Percentiles rank a stretch among this genome's conserved stretches.
phyloP scores from a whole-genome alignment of 2,329 filamentous ascomycete species.

The Diplodia corticola region DNA sequence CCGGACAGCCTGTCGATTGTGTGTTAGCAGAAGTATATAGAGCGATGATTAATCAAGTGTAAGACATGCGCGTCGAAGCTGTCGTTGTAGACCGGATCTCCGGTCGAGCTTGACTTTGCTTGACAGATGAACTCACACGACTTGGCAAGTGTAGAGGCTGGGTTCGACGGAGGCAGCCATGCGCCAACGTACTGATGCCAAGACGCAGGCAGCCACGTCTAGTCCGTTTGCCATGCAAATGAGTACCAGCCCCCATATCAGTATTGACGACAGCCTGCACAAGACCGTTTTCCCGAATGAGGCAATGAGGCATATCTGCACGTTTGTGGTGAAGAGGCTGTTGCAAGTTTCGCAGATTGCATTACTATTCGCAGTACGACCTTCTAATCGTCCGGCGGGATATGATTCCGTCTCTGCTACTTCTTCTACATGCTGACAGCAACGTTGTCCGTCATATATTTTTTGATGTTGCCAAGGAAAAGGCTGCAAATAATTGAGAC shows the following conservation, averaged over 20 bases:
- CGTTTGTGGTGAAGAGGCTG: not conserved
- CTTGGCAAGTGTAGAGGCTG: not conserved
- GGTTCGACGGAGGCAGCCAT: not conserved
- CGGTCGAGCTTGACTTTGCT: constrained; percentile 1
- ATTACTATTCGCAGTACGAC: not conserved
- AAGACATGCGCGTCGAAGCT: not conserved
- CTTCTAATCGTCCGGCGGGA: not conserved
- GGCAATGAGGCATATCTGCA: not conserved
- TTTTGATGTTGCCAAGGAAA: constrained; percentile 23
- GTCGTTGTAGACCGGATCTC: not conserved
- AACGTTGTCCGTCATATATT: constrained; percentile 24
- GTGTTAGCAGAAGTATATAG: not conserved
- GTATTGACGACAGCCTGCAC: not conserved
- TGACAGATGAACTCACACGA: not conserved
- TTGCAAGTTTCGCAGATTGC: not conserved
- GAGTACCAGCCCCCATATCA: not conserved
- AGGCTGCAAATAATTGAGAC: constrained; percentile 13
- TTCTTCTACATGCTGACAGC: constrained; percentile 14
- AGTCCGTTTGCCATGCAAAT: not conserved
- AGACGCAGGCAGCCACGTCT: not conserved
- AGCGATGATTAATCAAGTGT: not conserved
- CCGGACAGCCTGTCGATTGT: not conserved
- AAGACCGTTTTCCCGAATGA: not conserved
- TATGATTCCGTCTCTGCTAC: not conserved
- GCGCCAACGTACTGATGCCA: not conserved